Percentiles rank a stretch among this genome's conserved stretches.
These are phyloP conservation scores for Candida tammaniensis DNA, from an alignment of 805 yeast genomes.

Conservation along the genomic window DNA sequence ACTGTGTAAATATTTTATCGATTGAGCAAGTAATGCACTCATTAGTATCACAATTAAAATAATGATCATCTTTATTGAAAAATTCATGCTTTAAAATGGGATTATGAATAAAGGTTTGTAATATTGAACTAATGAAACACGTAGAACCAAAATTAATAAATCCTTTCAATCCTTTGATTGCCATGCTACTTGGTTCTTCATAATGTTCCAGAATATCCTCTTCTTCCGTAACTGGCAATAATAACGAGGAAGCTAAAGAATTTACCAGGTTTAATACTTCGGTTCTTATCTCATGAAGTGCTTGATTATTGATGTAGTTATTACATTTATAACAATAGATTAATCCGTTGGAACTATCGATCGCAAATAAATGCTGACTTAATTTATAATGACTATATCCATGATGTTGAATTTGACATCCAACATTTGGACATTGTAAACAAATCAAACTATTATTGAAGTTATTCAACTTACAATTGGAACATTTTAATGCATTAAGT, in stretches of 20 bases:
- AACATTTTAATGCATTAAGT: constrained; percentile 47
- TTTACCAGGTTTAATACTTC: not conserved
- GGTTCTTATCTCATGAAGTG: constrained; percentile 50
- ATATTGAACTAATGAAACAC: constrained; percentile 91
- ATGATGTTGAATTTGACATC: constrained; percentile 49
- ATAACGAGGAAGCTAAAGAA: not conserved
- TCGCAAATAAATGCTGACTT: constrained; percentile 39
- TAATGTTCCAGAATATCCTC: constrained; percentile 14
- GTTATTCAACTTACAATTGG: constrained; percentile 43
- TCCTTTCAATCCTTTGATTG: constrained; percentile 81
- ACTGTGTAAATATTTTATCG: constrained; percentile 72
- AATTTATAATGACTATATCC: constrained; percentile 30
- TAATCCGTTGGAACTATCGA: constrained; percentile 65
- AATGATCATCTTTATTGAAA: constrained; percentile 66
- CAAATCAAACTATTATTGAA: constrained; percentile 56
- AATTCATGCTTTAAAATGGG: constrained; percentile 80
- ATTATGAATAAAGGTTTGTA: constrained; percentile 87
- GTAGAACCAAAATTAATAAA: constrained; percentile 95
- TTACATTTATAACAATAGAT: constrained; percentile 79
- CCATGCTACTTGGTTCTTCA: constrained; percentile 45
- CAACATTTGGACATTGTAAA: constrained; percentile 73
- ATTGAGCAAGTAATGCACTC: constrained; percentile 83
- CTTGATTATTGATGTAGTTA: constrained; percentile 63
- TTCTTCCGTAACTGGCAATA: not conserved
- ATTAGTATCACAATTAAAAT: constrained; percentile 44